phyloP scores from a whole-genome alignment of 306 rosid species.

The Quercus mongolica region DNA sequence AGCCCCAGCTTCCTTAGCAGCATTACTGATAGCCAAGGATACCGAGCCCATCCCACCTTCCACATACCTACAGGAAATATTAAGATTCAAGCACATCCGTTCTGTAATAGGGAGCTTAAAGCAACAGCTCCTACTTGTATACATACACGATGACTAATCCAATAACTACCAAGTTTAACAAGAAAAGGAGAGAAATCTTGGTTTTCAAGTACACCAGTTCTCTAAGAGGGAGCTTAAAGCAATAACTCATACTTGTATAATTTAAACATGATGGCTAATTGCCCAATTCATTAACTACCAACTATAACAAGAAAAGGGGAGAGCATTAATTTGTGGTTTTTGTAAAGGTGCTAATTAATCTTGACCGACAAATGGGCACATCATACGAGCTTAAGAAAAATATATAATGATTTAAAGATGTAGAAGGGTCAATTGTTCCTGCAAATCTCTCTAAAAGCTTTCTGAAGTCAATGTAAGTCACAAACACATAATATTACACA shows the following conservation, averaged over 20 bases:
- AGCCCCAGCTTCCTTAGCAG: constrained; percentile 83
- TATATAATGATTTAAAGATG: not conserved
- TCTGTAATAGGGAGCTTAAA: not conserved
- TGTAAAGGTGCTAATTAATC: not conserved
- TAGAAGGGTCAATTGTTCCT: not conserved
- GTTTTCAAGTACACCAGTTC: not conserved
- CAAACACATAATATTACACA: not conserved
- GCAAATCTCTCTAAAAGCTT: not conserved
- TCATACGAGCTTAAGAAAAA: not conserved
- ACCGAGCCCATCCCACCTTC: constrained; percentile 99
- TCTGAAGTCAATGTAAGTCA: not conserved
- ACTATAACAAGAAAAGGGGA: constrained; percentile 4
- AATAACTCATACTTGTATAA: not conserved
- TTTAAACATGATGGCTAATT: not conserved
- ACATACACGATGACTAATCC: not conserved
- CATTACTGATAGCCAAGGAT: constrained; percentile 74
- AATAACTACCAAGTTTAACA: constrained; percentile 4
- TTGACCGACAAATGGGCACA: not conserved
- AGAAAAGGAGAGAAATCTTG: constrained; percentile 19
- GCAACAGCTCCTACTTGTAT: not conserved
- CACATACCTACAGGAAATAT: constrained; percentile 56
- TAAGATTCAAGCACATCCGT: not conserved
- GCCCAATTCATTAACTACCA: constrained; percentile 3
- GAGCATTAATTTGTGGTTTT: not conserved
- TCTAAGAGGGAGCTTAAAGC: not conserved